Percentiles rank a stretch among this genome's conserved stretches.
Conservation (phyloP, 2,329 filamentous ascomycete species). For the Elsinoe necatrix region DNA sequence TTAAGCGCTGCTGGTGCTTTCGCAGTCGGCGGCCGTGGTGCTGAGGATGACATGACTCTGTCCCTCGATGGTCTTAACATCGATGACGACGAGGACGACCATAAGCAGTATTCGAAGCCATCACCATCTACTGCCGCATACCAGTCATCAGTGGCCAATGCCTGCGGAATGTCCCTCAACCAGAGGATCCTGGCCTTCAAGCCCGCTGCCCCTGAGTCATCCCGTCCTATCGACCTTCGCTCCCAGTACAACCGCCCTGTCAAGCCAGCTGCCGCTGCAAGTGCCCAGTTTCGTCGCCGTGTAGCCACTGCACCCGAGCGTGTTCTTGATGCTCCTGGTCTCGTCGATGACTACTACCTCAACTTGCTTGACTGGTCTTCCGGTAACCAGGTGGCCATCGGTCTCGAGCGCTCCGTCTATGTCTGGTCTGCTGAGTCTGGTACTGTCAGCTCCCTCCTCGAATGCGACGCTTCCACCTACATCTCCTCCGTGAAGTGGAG, state of each 20-base stretch:
- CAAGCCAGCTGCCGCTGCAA: slow-evolving; percentile 62
- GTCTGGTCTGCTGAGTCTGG: slow-evolving; percentile 97
- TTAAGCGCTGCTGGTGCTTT: slow-evolving; percentile 58
- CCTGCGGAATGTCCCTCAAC: slow-evolving; percentile 86
- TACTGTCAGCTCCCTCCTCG: slow-evolving; percentile 76
- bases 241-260: slow-evolving; percentile 97
- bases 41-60: slow-evolving; percentile 63
- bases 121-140: slow-evolving; percentile 85
- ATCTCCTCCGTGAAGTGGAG: slow-evolving; percentile 99
- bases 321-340: slow-evolving; percentile 87
- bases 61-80: slow-evolving; percentile 74
- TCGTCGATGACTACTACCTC: slow-evolving; percentile 98
- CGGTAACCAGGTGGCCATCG: slow-evolving; percentile 95
- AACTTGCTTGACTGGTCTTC: slow-evolving; percentile 98
- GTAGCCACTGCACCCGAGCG: slow-evolving; percentile 93
- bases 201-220: slow-evolving; percentile 94
- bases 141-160: slow-evolving; percentile 80
- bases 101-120: slow-evolving; percentile 61
- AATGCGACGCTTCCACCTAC: slow-evolving; percentile 84
- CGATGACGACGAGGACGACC: slow-evolving; percentile 61
- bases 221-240: slow-evolving; percentile 93
- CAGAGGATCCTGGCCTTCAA: slow-evolving; percentile 97
- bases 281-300: slow-evolving; percentile 81
- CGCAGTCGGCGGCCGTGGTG: slow-evolving; percentile 51
- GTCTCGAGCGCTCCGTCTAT: slow-evolving; percentile 92